Evolutionary conservation across 1,139 yeast species (phyloP), one percentile per base, ranked within the genome.

Genomic region (Taphrina confusa): DNA sequence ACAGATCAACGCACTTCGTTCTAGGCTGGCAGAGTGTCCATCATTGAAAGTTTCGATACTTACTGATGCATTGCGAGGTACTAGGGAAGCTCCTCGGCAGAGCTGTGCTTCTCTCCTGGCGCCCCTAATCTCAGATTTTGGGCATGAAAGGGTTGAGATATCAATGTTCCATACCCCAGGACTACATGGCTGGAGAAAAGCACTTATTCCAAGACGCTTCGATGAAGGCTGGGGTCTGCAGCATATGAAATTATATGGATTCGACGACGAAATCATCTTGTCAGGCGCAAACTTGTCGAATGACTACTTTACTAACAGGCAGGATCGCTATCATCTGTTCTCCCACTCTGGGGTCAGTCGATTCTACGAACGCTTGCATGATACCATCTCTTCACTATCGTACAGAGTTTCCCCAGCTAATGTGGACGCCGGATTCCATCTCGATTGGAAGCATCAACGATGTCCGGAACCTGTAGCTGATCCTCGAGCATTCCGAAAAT

Each of bases 211-310:
- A 0, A 85, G 81, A 62, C 78, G 98, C 64, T 78, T 91, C 64
- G 90, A 91, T 71, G 99, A 92, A 74, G 92, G 95, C 5, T 77
- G 81, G 69, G 99, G 99, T 0, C 77, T 92, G 58, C 99, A 92
- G 73, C 99, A 92, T 71, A 94, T 92, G 98, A 92, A 92, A 72
- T 79, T 94, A 40, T 92, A 92, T 70, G 98, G 98, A 1, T 84
- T 90, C 69, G 99, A 92, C 71, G 83, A 90, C 68, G 96, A 90
- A 69, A 83, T 92, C 56, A 80, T 94, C 18, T 77, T 94, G 50
- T 82, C 89, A 20, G 99, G 66, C 2, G 98, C 98, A 3, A 92
- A 92, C 69, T 77, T 92, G 60, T 88, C 96, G 0, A 76, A 81
- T 44, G 98, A 92, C 72, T 92, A 92, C 72, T 92, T 94, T 72